Conservation (phyloP, 2,329 filamentous ascomycete genomes). For the Bretziella fagacearum region DNA sequence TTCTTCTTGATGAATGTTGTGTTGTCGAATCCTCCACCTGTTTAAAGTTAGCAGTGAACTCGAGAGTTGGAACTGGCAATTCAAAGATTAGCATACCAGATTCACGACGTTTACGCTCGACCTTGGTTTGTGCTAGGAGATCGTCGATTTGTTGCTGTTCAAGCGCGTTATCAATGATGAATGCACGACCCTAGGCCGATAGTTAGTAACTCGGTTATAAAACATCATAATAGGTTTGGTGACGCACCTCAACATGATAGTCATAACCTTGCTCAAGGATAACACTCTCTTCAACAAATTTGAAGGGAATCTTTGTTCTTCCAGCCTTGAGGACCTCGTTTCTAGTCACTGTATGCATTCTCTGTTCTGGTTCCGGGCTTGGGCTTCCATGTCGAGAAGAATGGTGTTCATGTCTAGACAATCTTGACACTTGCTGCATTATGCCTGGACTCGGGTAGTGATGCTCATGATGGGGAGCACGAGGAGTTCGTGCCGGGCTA, state of each 20-base stretch:
- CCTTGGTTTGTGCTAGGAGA: slow-evolving; percentile 65
- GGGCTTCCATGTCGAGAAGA: background rate
- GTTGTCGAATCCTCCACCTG: slow-evolving; percentile 2
- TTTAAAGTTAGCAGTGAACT: background rate
- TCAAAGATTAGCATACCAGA: background rate
- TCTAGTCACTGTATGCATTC: slow-evolving; percentile 30
- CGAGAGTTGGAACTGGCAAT: background rate
- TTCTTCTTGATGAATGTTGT: slow-evolving; percentile 9
- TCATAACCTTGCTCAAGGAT: slow-evolving; percentile 75
- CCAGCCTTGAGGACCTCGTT: slow-evolving; percentile 63
- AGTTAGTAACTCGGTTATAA: no score
- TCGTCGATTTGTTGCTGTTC: slow-evolving; percentile 86
- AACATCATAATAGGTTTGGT: background rate
- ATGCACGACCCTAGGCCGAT: slow-evolving; percentile 50
- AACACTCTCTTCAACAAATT: slow-evolving; percentile 63
- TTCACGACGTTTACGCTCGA: slow-evolving; percentile 43
- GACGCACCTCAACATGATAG: slow-evolving; percentile 63
- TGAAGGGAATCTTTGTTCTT: slow-evolving; percentile 73
- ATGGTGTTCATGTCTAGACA: background rate
- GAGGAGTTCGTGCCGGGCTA: slow-evolving; percentile 25
- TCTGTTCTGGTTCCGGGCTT: slow-evolving; percentile 17
- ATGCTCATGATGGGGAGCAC: slow-evolving; percentile 15
- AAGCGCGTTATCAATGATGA: slow-evolving; percentile 69
- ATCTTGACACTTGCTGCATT: slow-evolving; percentile 1
- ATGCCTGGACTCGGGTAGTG: background rate